Conservation (phyloP, 768 basidiomycete genomes). For the Mycena amicta region DNA sequence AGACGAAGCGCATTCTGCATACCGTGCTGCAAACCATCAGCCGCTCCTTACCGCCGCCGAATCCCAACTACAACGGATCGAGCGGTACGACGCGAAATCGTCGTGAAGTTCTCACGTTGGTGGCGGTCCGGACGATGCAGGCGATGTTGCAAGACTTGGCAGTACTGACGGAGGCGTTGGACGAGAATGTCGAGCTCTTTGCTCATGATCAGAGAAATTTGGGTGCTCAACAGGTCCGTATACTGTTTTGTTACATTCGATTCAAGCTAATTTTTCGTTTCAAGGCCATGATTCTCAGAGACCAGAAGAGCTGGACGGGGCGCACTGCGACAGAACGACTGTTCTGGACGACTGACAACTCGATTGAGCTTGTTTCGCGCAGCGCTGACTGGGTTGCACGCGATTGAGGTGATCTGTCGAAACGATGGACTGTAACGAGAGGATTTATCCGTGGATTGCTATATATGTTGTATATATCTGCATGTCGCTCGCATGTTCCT, state of each 20-base stretch:
- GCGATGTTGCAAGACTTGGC: constrained; percentile 88
- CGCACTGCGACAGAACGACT: constrained; percentile 88
- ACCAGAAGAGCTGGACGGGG: constrained; percentile 95
- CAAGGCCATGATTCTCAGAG: constrained; percentile 96
- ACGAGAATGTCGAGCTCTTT: constrained; percentile 90
- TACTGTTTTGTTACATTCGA: background rate
- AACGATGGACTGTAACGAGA: background rate
- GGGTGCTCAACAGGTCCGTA: constrained; percentile 90
- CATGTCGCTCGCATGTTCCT: background rate
- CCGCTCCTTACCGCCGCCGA: constrained; percentile 66
- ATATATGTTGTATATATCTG: background rate
- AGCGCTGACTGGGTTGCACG: constrained; percentile 86
- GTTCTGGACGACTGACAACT: constrained; percentile 92
- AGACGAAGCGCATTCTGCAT: constrained; percentile 90
- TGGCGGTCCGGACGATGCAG: constrained; percentile 79
- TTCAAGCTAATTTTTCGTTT: constrained; percentile 1
- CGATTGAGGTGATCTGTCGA: constrained; percentile 56
- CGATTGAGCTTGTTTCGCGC: constrained; percentile 82
- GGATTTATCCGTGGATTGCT: background rate
- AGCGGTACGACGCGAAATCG: constrained; percentile 66
- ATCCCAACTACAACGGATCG: constrained; percentile 32
- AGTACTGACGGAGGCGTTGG: constrained; percentile 80
- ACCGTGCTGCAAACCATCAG: constrained; percentile 87
- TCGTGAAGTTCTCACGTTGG: constrained; percentile 73
- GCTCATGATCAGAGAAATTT: constrained; percentile 93